Evolutionary conservation across 768 basidiomycete species (phyloP), one percentile per base, ranked within the genome.

Genomic region (Candolleomyces aberdarensis): DNA sequence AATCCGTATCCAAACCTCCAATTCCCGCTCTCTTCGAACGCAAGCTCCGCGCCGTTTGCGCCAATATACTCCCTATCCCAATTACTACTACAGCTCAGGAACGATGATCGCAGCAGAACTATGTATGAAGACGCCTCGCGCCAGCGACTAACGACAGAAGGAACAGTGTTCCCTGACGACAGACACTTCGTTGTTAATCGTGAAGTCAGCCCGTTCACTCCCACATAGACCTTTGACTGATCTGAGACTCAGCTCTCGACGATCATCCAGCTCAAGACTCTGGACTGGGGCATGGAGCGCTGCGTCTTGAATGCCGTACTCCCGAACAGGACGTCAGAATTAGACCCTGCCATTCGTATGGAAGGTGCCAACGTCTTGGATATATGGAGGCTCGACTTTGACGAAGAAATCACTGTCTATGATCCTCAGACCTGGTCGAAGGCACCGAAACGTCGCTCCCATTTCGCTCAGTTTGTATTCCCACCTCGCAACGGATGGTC

Each of bases 201-300:
- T 1, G 20, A 55, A 47, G 62, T 63, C 13, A 5, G 44, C 29
- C 44, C 36, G 5, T 55, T 40, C 26, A 32, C 15, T 43, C 41
- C 41, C 5, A 43, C 13, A 43, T 43, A 26, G 41, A 43, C 41
- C 41, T 13, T 43, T n/a, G 26, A 15, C 56, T n/a, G 19, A 54
- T n/a, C 4, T 44, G 20, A 26, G 13, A 48, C 19, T 10, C 47
- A 63, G 62, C 22, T 43, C 26, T 60, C 62, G 7, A 63, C 62
- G 26, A 31, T 63, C 20, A 55, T 63, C 36, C 62, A 63, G 41
- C 57, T 63, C 50, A 52, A 58, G 13, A 60, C 32, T 26, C 46
- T 63, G 29, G 62, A 63, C 47, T 60, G 56, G 36, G 62, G 58
- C 5, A 63, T 63, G 62, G 59, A 63, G 48, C 58, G 59, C 49